Evolutionary conservation across 768 basidiomycete genomes (phyloP).

Genomic region (Favolaschia claudopus): DNA sequence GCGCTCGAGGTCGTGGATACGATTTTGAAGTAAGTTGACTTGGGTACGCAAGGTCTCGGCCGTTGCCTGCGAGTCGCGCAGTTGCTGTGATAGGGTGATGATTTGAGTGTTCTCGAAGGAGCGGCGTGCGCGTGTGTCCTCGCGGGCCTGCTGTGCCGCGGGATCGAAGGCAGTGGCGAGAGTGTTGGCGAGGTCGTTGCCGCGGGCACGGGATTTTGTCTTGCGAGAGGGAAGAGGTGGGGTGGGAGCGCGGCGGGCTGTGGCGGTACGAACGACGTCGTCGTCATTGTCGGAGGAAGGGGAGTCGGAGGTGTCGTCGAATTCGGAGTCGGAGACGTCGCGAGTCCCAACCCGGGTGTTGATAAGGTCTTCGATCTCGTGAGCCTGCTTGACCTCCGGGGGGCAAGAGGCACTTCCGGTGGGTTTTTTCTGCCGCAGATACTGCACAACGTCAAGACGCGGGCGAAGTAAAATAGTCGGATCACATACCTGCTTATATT

Average conservation of each 20-base stretch:
- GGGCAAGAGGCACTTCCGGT: conserved; percentile 1
- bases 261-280: background rate
- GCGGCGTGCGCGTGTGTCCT: conserved; percentile 30
- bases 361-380: conserved; percentile 10
- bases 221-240: background rate
- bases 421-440: conserved; percentile 1
- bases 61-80: conserved; percentile 32
- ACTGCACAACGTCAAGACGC: background rate
- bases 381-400: conserved; percentile 4
- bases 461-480: background rate
- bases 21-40: conserved; percentile 8
- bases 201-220: conserved; percentile 19
- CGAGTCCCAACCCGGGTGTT: background rate
- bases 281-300: background rate
- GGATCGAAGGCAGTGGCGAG: conserved; percentile 37
- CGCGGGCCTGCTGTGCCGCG: conserved; percentile 24
- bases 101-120: conserved; percentile 35
- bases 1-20: conserved; percentile 12
- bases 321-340: conserved; percentile 5
- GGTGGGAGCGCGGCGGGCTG: too few species aligned
- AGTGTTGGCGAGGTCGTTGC: conserved; percentile 27
- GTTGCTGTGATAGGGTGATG: conserved; percentile 32
- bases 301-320: background rate
- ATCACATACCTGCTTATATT: background rate
- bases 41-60: conserved; percentile 28